Percentiles rank a stretch among this genome's conserved stretches.
These are phyloP conservation scores for Zygosaccharomyces pseudobailii DNA, from an alignment of 1,139 yeast genomes.

Conservation along the genomic window DNA sequence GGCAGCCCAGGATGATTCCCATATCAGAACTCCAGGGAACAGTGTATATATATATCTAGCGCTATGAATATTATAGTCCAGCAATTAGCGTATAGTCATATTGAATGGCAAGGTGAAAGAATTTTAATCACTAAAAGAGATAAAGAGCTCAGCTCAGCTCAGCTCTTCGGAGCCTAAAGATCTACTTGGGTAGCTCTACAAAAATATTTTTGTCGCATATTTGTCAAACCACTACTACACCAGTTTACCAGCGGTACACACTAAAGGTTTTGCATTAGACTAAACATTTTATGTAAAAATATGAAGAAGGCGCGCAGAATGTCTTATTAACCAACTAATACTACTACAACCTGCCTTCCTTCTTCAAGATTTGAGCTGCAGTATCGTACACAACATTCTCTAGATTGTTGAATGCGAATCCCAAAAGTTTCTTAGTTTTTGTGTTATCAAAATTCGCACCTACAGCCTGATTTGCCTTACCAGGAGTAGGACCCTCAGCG, in stretches of 20 bases:
- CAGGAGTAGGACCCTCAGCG: conserved; percentile 15
- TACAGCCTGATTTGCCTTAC: conserved; percentile 2
- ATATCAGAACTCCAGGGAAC: not conserved
- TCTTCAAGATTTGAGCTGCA: conserved; percentile 36
- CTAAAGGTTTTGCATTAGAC: no score
- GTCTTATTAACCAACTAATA: no score
- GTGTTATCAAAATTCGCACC: conserved; percentile 14
- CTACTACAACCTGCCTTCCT: conserved; percentile 6
- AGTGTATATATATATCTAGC: not conserved
- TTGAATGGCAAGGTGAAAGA: not conserved
- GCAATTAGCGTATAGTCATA: not conserved
- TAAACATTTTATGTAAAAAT: no score
- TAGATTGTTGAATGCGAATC: conserved; percentile 37
- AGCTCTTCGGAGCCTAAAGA: no score
- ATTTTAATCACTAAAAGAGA: not conserved
- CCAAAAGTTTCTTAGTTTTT: conserved; percentile 35
- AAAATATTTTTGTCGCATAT: no score
- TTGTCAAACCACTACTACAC: no score
- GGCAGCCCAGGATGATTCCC: not conserved
- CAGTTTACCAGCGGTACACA: no score
- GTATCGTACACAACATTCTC: conserved; percentile 39
- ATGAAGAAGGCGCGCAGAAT: no score
- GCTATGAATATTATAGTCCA: not conserved
- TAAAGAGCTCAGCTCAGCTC: no score
- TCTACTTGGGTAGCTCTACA: no score